Evolutionary conservation across 352 stramenopile genomes (phyloP), one percentile per base, ranked within the genome.

Genomic region (Pythium sp.): DNA sequence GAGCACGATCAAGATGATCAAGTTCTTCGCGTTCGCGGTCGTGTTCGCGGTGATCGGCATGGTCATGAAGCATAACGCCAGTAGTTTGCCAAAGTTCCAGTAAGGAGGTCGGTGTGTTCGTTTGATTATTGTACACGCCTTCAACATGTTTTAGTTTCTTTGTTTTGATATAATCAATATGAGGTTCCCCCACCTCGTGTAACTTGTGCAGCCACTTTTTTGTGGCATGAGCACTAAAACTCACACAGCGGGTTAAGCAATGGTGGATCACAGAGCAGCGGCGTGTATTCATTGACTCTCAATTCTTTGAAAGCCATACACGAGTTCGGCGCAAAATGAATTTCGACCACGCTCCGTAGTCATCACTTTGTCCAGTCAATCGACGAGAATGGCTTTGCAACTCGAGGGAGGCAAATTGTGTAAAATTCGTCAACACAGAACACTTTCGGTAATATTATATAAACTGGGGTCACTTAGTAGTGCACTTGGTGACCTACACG

Each of bases 21-120:
- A 77, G 59, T 79, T 72, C 61, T 64, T 74, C 24, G 67, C 64
- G 7, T 71, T 78, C 22, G 75, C 70, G 7, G 49, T 85, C 38
- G 22, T 62, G 6, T 64, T 84, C 20, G 70, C 72, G 6, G 51
- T 73, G 0, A 49, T 79, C 57, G 73, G 66, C 14, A 49, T 76
- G 32, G 34, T 80, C 8, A 26, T 82, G 18, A 67, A 67, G 34
- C 30, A 14, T 30, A 67, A 67, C 49, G 22, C 41, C 20, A 60
- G 41, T 15, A 57, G 26, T 9, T 43, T 64, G 15, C 58, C 58
- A 53, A 32, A 18, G n/a, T 28, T 65, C 18, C 59, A 53, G 36
- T 65, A 65, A 46, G 18, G 24, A 51, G 43, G 18, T 51, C 15
- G 43, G 18, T 22, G 20, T 51, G 43, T 22, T 51, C 18, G 18